Evolutionary conservation across 192 early-diverging fungal genomes (phyloP), one percentile per base, ranked within the genome.

Genomic region (Mortierella antarctica): DNA sequence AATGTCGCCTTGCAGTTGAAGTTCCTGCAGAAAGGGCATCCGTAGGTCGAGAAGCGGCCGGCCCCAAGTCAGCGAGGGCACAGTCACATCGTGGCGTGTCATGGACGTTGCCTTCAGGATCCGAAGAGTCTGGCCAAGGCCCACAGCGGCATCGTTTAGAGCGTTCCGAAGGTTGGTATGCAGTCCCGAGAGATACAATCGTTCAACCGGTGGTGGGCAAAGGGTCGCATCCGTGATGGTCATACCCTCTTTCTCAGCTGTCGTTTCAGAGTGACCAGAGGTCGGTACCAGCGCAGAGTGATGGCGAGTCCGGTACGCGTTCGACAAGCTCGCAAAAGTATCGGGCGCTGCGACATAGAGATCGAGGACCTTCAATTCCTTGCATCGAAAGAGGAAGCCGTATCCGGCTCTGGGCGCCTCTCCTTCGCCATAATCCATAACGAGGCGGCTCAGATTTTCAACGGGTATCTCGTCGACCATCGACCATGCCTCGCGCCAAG

Each of bases 1-100:
- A 62, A 80, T 80, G 39, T 80, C 77, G 8, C 70, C 62, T 2
- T 80, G 65, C 9, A 80, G 59, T n/a, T 72, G 77, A 0, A 80
- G 69, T 18, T 80, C 77, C 4, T 54, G 50, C 23, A 80, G 54
- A 44, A 70, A 67, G 5, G 77, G 77, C 60, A 80, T 66, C 17
- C 51, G 18, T 8, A 67, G 39, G 2, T 65, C 13, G 45, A 67
- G 47, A 23, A 64, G 31, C 5, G 74, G 74, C 7, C 47, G 45
- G 0, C 58, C 70, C 69, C 69, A 80, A 40, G 57, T 63, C 13
- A 80, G 21, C 1, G 70, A 51, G 13, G 77, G 59, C 21, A 48
- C 61, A 5, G 14, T 10, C 6, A 60, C 62, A 14, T 14, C 9
- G 0, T 67, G 65, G 5, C 70, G 77, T 1, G 39, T 47, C 23